Percentiles rank a stretch among this genome's conserved stretches.
These are phyloP conservation scores for Apiospora kogelbergensis DNA, from an alignment of 2,329 filamentous ascomycete genomes.

Conservation along the genomic window DNA sequence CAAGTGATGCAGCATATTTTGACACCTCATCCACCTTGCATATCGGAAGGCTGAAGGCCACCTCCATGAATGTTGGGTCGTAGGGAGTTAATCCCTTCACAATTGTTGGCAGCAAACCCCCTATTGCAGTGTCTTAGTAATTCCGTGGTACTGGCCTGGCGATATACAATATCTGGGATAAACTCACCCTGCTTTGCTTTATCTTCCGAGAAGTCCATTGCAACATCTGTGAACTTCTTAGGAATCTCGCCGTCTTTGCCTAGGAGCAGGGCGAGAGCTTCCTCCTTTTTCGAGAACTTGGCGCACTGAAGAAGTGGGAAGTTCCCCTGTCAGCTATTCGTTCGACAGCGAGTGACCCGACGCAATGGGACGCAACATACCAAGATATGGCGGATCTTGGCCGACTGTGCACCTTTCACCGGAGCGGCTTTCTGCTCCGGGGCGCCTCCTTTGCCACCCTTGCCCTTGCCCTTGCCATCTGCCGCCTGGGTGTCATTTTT, in stretches of 20 bases:
- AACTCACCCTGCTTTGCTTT: conserved; percentile 13
- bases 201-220: conserved; percentile 9
- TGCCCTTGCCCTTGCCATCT: conserved; percentile 35
- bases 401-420: conserved; percentile 63
- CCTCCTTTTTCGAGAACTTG: conserved; percentile 13
- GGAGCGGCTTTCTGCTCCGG: conserved; percentile 28
- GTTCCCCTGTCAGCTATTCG: background rate
- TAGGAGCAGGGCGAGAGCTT: conserved; percentile 12
- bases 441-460: conserved; percentile 25
- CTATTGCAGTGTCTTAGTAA: background rate
- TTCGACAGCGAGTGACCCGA: background rate
- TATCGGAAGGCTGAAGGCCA: conserved; percentile 3
- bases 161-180: background rate
- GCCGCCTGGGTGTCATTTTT: conserved; percentile 27
- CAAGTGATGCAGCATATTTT: conserved; percentile 4
- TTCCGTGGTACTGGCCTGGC: background rate
- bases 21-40: background rate
- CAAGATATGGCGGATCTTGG: conserved; percentile 75
- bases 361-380: conserved; percentile 30
- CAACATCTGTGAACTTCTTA: background rate
- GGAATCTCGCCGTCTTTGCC: background rate
- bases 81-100: background rate
- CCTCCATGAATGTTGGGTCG: background rate
- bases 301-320: conserved; percentile 12
- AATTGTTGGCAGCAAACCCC: background rate